Conservation (phyloP, 2,329 filamentous ascomycete genomes). For the Proliferodiscus dingleyae region DNA sequence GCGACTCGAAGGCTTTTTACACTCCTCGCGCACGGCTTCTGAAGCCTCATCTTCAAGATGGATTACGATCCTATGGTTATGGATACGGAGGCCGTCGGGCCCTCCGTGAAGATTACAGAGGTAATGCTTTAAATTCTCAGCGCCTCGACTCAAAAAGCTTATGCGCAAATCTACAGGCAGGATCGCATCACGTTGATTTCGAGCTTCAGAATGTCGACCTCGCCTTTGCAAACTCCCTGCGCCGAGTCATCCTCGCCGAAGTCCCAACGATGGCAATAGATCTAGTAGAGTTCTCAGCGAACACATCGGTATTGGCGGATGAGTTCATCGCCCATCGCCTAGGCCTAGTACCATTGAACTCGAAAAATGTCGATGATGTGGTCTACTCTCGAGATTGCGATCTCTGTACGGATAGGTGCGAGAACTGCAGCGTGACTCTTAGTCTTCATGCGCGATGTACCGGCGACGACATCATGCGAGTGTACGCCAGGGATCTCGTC, state of each 20-base stretch:
- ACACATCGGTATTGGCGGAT: slow-evolving; percentile 93
- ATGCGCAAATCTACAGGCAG: slow-evolving; percentile 52
- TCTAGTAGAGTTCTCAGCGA: slow-evolving; percentile 84
- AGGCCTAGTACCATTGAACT: slow-evolving; percentile 82
- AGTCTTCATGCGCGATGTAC: slow-evolving; percentile 82
- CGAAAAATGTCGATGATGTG: slow-evolving; percentile 76
- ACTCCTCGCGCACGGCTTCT: neutral
- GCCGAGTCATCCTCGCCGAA: slow-evolving; percentile 86
- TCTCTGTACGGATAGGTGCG: slow-evolving; percentile 84
- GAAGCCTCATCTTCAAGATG: slow-evolving; percentile 33
- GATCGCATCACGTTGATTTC: slow-evolving; percentile 80
- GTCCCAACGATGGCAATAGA: slow-evolving; percentile 94
- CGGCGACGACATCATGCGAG: slow-evolving; percentile 82
- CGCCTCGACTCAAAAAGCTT: slow-evolving; percentile 14
- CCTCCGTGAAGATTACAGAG: slow-evolving; percentile 42
- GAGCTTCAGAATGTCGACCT: slow-evolving; percentile 85
- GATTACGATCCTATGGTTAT: slow-evolving; percentile 42
- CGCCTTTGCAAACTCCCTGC: slow-evolving; percentile 86
- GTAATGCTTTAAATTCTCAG: slow-evolving; percentile 24
- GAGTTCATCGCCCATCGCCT: slow-evolving; percentile 93
- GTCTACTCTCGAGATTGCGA: slow-evolving; percentile 91
- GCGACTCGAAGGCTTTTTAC: neutral
- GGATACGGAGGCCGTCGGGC: slow-evolving; percentile 41
- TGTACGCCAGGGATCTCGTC: slow-evolving; percentile 85
- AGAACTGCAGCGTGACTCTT: slow-evolving; percentile 82